Evolutionary conservation across 2,329 filamentous ascomycete genomes (phyloP).

Genomic region (Stachybotrys chlorohalonatus): DNA sequence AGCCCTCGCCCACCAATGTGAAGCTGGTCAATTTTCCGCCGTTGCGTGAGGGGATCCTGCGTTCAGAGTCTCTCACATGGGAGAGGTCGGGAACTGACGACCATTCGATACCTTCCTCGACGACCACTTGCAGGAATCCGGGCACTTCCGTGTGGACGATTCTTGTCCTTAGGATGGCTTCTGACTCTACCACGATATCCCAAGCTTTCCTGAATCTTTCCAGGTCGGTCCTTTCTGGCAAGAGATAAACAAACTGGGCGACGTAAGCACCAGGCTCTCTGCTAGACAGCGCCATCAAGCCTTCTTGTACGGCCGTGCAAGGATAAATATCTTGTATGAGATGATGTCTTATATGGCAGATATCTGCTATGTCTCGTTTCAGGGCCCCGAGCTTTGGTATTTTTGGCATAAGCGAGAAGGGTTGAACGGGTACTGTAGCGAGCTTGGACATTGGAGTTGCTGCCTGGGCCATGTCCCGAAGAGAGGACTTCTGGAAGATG

Average conservation of each 20-base stretch:
- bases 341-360: not conserved
- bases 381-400: not conserved
- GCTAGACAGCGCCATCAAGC: conserved; percentile 11
- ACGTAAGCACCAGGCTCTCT: conserved; percentile 10
- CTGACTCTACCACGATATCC: conserved; percentile 2
- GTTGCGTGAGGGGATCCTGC: conserved; percentile 5
- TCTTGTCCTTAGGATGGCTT: conserved; percentile 8
- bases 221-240: conserved; percentile 4
- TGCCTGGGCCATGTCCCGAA: conserved; percentile 11
- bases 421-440: not conserved
- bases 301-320: conserved; percentile 12
- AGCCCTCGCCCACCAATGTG: not conserved
- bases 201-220: conserved; percentile 9
- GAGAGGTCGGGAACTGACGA: conserved; percentile 1
- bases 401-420: conserved; percentile 7
- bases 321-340: conserved; percentile 9
- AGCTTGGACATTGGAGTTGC: conserved; percentile 6
- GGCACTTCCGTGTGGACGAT: conserved; percentile 8
- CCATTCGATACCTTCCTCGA: conserved; percentile 8
- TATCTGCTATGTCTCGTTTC: not conserved
- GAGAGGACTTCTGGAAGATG: conserved; percentile 25
- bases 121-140: conserved; percentile 10
- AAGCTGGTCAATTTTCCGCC: conserved; percentile 7
- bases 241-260: conserved; percentile 9
- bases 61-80: not conserved